Percentiles rank a stretch among this genome's conserved stretches.
phyloP scores from a whole-genome alignment of 805 yeast species.

The Metschnikowia chrysomelidarum region DNA sequence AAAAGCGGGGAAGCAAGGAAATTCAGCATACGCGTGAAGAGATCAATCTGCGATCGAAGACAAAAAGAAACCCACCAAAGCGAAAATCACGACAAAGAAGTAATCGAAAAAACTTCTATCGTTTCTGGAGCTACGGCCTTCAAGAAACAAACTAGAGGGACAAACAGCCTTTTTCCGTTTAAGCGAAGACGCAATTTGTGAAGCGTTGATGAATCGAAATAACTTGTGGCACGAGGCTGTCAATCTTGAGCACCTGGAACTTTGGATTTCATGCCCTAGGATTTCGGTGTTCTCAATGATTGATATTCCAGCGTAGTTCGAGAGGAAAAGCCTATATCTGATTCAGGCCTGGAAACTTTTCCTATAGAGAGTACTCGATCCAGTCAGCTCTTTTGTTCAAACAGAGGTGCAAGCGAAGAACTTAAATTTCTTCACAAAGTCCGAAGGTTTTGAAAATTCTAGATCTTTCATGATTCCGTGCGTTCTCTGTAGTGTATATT shows the following conservation, averaged over 20 bases:
- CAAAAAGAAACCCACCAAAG: neutral
- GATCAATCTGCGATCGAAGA: slow-evolving; percentile 4
- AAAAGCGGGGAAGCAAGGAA: too few relatives aligned
- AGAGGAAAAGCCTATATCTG: slow-evolving; percentile 23
- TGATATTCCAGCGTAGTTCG: slow-evolving; percentile 59
- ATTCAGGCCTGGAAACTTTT: slow-evolving; percentile 9
- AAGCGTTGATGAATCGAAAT: slow-evolving; percentile 86
- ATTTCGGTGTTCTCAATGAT: slow-evolving; percentile 92
- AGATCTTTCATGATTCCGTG: too few relatives aligned
- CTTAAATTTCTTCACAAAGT: too few relatives aligned
- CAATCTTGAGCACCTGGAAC: slow-evolving; percentile 71
- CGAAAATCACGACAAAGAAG: neutral
- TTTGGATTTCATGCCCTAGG: slow-evolving; percentile 87
- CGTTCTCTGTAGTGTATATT: too few relatives aligned
- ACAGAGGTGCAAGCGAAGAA: neutral
- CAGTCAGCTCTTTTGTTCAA: neutral
- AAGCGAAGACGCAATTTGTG: slow-evolving; percentile 89
- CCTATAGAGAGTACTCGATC: neutral
- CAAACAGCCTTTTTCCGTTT: slow-evolving; percentile 96
- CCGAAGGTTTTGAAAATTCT: too few relatives aligned
- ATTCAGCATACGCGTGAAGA: slow-evolving; percentile 15
- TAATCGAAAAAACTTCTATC: slow-evolving; percentile 45
- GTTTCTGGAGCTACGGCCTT: slow-evolving; percentile 88
- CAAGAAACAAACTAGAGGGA: slow-evolving; percentile 94
- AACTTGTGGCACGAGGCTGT: slow-evolving; percentile 89